These are phyloP conservation scores for Fusarium circinatum DNA, from an alignment of 2,329 filamentous ascomycete species.

Conservation along the genomic window DNA sequence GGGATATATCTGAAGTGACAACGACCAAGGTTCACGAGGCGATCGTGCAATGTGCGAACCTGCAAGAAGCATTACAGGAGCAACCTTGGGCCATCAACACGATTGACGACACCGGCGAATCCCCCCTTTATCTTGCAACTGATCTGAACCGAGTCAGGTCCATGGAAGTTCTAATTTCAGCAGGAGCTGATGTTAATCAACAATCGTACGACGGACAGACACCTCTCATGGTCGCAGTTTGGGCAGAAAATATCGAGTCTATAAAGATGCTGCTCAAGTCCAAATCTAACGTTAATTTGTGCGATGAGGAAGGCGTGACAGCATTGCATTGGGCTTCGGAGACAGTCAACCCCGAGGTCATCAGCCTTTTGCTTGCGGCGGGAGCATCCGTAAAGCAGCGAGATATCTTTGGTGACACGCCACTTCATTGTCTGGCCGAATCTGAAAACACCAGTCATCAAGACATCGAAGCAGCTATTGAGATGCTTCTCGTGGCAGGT, in stretches of 20 bases:
- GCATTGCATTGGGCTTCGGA: neutral
- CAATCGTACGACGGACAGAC: accelerated
- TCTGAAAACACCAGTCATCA: accelerated
- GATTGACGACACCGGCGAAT: neutral
- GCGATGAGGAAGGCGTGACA: accelerated
- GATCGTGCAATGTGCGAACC: neutral
- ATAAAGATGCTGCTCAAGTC: slow-evolving; percentile 2
- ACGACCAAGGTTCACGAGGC: slow-evolving; percentile 7
- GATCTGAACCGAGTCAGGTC: accelerated
- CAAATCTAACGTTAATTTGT: neutral
- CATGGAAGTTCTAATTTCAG: slow-evolving; percentile 7
- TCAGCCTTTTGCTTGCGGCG: neutral
- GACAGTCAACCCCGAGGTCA: accelerated
- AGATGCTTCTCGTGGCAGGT: neutral
- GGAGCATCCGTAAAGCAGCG: slow-evolving; percentile 7
- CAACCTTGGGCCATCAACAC: slow-evolving; percentile 18
- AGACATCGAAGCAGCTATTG: neutral
- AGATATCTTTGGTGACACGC: accelerated
- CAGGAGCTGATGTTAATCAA: slow-evolving; percentile 14
- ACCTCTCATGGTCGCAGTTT: neutral
- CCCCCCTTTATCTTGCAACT: neutral
- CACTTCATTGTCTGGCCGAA: neutral
- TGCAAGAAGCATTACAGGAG: neutral
- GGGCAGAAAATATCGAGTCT: accelerated
- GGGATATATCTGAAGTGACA: neutral